Percentiles rank a stretch among this genome's conserved stretches.
phyloP scores from a whole-genome alignment of 1,284 basidiomycete genomes.

The Retiboletus flavoniger region DNA sequence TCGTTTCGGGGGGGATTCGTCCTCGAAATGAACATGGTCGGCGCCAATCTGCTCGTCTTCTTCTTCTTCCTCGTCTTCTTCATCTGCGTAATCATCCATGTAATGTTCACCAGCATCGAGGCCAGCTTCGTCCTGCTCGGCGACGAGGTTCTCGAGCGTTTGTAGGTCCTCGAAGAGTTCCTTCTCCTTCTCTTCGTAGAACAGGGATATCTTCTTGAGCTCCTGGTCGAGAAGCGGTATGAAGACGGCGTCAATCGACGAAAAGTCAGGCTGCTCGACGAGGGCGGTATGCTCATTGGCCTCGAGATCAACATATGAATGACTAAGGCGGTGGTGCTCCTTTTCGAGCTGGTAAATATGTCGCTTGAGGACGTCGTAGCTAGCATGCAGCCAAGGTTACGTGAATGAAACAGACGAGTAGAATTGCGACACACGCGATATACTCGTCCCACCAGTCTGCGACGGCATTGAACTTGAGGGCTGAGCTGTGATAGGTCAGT shows the following conservation, averaged over 20 bases:
- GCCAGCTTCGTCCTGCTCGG: constrained; percentile 65
- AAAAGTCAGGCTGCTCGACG: constrained; percentile 38
- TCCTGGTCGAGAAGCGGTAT: constrained; percentile 79
- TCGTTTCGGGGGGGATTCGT: constrained; percentile 26
- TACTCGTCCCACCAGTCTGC: constrained; percentile 96
- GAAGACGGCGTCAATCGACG: constrained; percentile 61
- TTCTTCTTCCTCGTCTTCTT: constrained; percentile 69
- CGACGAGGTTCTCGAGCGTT: constrained; percentile 66
- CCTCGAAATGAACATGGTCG: constrained; percentile 59
- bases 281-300: constrained; percentile 60
- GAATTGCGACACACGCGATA: constrained; percentile 58
- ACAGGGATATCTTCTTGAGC: constrained; percentile 77
- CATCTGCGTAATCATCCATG: constrained; percentile 56
- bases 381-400: constrained; percentile 26
- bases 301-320: constrained; percentile 58
- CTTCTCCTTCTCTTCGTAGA: constrained; percentile 78
- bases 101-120: constrained; percentile 49
- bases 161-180: constrained; percentile 67
- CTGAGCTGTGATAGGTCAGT: constrained; percentile 44
- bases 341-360: constrained; percentile 83
- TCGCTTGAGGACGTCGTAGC: constrained; percentile 87
- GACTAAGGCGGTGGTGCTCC: constrained; percentile 50
- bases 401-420: not conserved
- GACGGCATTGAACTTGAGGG: constrained; percentile 91
- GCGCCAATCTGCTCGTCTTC: constrained; percentile 48